Evolutionary conservation across 345 rosid species (phyloP).

Genomic region (Kandelia obovata): DNA sequence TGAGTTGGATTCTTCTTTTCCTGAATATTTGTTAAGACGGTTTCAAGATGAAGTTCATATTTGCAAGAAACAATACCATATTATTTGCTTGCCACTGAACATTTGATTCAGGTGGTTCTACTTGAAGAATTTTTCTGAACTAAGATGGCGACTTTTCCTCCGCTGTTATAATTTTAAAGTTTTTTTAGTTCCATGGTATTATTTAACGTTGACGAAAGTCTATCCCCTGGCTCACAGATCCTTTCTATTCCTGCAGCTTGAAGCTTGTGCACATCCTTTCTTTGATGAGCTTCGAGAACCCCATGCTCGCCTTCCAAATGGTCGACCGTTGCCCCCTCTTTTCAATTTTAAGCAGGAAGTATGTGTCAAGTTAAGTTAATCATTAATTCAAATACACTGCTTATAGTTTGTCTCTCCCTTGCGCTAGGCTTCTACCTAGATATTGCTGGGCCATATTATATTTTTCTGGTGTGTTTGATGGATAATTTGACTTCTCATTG

Average conservation of each 20-base stretch:
- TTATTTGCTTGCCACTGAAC: neutral
- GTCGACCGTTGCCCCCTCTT: constrained; percentile 59
- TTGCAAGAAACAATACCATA: neutral
- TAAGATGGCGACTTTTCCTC: neutral
- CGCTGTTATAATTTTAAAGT: neutral
- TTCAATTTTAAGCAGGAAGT: constrained; percentile 79
- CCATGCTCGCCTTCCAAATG: constrained; percentile 68
- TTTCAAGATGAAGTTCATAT: neutral
- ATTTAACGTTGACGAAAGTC: neutral
- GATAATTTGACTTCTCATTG: neutral
- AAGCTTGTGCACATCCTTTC: constrained; percentile 78
- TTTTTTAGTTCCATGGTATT: neutral
- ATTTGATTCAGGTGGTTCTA: neutral
- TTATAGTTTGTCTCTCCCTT: too few species aligned
- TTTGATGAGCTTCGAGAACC: constrained; percentile 82
- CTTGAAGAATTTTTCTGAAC: neutral
- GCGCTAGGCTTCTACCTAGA: neutral
- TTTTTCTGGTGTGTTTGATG: neutral
- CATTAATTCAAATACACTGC: too few species aligned
- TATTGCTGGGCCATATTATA: neutral
- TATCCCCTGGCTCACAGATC: neutral
- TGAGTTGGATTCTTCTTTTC: constrained; percentile 32
- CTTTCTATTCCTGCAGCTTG: constrained; percentile 45
- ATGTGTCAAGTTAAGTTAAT: constrained; percentile 1
- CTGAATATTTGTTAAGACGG: neutral